phyloP scores from a whole-genome alignment of 169 alveolate genomes.

The Eimeria acervulina region DNA sequence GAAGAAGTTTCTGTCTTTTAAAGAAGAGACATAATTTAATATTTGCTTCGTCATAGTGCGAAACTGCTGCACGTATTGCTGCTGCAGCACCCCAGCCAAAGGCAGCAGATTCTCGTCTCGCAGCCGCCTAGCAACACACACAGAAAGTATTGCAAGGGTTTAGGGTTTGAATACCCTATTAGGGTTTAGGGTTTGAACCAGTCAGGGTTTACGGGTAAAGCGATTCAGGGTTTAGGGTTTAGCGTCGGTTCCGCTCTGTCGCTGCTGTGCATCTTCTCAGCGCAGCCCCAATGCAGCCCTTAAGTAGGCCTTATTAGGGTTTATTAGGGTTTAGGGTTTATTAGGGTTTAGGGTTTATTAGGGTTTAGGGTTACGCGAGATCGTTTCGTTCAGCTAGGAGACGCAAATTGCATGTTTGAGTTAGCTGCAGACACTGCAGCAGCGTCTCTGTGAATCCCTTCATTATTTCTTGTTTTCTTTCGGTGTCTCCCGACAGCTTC shows the following conservation, averaged over 20 bases:
- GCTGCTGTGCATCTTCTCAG: no score
- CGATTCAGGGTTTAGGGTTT: no score
- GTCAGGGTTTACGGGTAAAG: no score
- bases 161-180: no score
- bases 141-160: no score
- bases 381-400: slow-evolving; percentile 52
- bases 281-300: no score
- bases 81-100: slow-evolving; percentile 59
- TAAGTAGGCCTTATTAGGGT: no score
- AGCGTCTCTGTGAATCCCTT: slow-evolving; percentile 33
- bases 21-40: background rate
- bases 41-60: slow-evolving; percentile 40
- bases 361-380: slow-evolving; percentile 14
- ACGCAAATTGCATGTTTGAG: slow-evolving; percentile 15
- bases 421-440: slow-evolving; percentile 53
- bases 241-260: no score
- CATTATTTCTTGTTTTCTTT: slow-evolving; percentile 9
- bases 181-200: no score
- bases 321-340: background rate
- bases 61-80: slow-evolving; percentile 37
- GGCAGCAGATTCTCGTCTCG: slow-evolving; percentile 70
- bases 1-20: slow-evolving; percentile 33
- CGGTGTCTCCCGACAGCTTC: background rate
- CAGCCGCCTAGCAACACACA: slow-evolving; percentile 38
- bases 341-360: background rate